Conservation (phyloP, 1,284 basidiomycete species). For the Somion occarium region DNA sequence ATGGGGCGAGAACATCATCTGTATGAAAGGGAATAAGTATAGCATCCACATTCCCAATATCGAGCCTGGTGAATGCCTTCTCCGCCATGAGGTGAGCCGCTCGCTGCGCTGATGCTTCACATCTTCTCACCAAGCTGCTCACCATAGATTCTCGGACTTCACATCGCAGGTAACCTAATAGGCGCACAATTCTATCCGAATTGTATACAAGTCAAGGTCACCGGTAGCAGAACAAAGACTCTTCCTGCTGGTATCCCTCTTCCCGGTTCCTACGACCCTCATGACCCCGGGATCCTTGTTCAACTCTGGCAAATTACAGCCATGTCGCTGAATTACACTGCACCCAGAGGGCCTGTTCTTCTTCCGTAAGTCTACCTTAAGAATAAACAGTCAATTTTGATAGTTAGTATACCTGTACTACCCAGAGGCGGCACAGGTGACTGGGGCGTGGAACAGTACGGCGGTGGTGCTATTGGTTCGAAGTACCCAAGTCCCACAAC, state of each 20-base stretch:
- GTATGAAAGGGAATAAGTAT: conserved; percentile 12
- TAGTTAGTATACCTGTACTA: too few species aligned
- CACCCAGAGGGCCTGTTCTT: conserved; percentile 14
- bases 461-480: conserved; percentile 3
- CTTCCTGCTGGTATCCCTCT: conserved; percentile 16
- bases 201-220: conserved; percentile 16
- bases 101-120: not conserved
- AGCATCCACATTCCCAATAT: conserved; percentile 15
- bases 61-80: conserved; percentile 14
- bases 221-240: conserved; percentile 12
- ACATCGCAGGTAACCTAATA: conserved; percentile 12
- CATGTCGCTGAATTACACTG: conserved; percentile 11
- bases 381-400: too few species aligned
- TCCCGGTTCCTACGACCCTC: conserved; percentile 18
- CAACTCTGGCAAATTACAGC: conserved; percentile 15
- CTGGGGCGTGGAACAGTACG: conserved; percentile 12
- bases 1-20: conserved; percentile 16
- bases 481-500: not conserved
- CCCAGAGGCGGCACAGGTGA: conserved; percentile 13
- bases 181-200: conserved; percentile 19
- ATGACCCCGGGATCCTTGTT: conserved; percentile 17
- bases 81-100: conserved; percentile 15
- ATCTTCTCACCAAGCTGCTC: too few species aligned
- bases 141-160: conserved; percentile 14
- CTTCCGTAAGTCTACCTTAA: conserved; percentile 8